These are phyloP conservation scores for Penicillium sp. DNA, from an alignment of 2,329 filamentous ascomycete species.

Conservation along the genomic window DNA sequence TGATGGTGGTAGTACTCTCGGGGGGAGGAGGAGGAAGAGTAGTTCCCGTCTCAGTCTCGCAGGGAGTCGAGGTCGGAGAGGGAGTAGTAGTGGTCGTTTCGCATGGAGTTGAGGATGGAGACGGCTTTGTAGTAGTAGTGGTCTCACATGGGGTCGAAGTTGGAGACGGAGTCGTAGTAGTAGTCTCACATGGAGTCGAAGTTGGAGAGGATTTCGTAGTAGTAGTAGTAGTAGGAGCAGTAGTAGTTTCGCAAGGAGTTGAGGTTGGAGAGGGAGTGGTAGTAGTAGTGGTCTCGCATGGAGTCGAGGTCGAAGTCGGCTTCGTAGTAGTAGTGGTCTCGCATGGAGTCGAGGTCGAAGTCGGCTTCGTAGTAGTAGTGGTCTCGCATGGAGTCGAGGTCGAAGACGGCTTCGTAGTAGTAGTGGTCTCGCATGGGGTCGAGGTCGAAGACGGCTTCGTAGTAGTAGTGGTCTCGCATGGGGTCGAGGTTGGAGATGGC, in stretches of 20 bases:
- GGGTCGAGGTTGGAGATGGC: constrained; percentile 7
- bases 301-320: neutral
- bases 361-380: neutral
- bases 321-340: neutral
- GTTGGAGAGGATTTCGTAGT: neutral
- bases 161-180: constrained; percentile 6
- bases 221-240: neutral
- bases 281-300: neutral
- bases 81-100: too few species aligned
- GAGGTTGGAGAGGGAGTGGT: neutral
- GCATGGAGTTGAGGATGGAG: constrained; percentile 6
- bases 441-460: constrained; percentile 2
- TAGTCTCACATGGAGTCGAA: constrained; percentile 16
- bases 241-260: neutral
- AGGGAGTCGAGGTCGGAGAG: neutral
- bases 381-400: neutral
- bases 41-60: constrained; percentile 16
- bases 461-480: constrained; percentile 16
- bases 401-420: neutral
- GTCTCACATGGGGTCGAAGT: constrained; percentile 1
- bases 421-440: constrained; percentile 4
- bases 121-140: neutral
- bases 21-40: neutral
- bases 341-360: neutral
- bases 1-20: constrained; percentile 19